Conservation (phyloP, 352 stramenopile genomes). For the Phytopythium chamaehyphon region DNA sequence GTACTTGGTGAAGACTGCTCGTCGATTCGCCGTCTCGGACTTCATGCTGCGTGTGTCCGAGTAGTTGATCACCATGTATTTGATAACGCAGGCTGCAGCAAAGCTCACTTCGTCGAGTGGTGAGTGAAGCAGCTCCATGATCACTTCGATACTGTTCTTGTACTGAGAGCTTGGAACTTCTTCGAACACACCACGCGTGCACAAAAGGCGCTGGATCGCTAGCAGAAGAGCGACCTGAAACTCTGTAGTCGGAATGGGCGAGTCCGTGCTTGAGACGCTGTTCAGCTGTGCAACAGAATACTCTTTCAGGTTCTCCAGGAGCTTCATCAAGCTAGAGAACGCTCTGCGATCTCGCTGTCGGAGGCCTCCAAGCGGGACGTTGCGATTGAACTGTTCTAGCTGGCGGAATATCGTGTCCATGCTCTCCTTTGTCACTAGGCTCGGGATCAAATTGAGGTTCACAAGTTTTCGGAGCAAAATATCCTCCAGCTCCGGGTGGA, state of each 20-base stretch:
- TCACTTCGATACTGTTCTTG: conserved; percentile 77
- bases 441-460: conserved; percentile 74
- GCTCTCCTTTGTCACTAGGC: conserved; percentile 73
- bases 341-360: conserved; percentile 68
- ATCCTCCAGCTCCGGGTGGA: conserved; percentile 81
- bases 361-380: conserved; percentile 69
- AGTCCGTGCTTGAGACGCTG: conserved; percentile 75
- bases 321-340: conserved; percentile 79
- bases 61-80: conserved; percentile 90
- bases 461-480: conserved; percentile 81
- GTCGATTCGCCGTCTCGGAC: conserved; percentile 79
- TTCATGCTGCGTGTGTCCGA: conserved; percentile 85
- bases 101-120: conserved; percentile 85
- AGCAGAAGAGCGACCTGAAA: conserved; percentile 80
- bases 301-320: conserved; percentile 82
- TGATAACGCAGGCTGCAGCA: conserved; percentile 75
- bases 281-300: conserved; percentile 82
- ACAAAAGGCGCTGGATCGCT: conserved; percentile 77
- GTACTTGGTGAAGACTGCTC: conserved; percentile 82
- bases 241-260: conserved; percentile 72
- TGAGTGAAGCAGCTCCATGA: conserved; percentile 85
- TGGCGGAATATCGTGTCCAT: conserved; percentile 73
- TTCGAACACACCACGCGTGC: conserved; percentile 80
- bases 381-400: conserved; percentile 86
- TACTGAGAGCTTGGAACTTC: conserved; percentile 86